Evolutionary conservation across 176 grass and related monocot genomes (phyloP), one percentile per base, ranked within the genome.

Genomic region (Coix lacrymajobi): DNA sequence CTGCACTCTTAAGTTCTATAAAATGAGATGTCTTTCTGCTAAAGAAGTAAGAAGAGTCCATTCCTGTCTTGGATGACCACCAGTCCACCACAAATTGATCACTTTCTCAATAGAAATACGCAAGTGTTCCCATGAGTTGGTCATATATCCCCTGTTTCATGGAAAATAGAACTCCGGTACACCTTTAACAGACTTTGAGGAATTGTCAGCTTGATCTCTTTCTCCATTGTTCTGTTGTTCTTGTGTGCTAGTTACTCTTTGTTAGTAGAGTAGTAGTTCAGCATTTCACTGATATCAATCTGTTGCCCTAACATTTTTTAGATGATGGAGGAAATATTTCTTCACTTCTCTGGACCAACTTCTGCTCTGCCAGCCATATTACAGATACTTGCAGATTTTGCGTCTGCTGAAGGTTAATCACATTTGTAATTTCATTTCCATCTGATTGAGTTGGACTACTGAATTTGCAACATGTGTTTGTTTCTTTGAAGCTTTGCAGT

Each of bases 301-400:
- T 83, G 10, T 83, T 60, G 30, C 52, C 37, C 74, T 66, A 46
- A 70, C 71, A 30, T 87, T 28, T 70, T 71, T 8, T 85, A 95
- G 96, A 90, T 98, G 86, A 90, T 98, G 96, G 96, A 91, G 66
- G 96, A 98, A 82, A 83, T 98, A 79, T 98, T 98, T 90, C 88
- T 98, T 88, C 89, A 98, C 61, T 85, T 98, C 77, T 90, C 96
- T 76, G 96, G 96, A 87, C 85, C 96, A 82, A 91, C 82, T 89
- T 92, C 89, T 88, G 87, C 96, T 86, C 81, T 93, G 75, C 96
- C 93, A 82, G 85, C 96, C 80, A 95, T 98, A 90, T 79, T 98
- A 83, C 96, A 98, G 71, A 98, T 98, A 90, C 84, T 98, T 83
- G 92, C 96, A 87, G 96, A 98, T 69, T 98, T 93, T 57, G 92